Evolutionary conservation across 1,284 basidiomycete species (phyloP).

Genomic region (Sporisorium exsertum): DNA sequence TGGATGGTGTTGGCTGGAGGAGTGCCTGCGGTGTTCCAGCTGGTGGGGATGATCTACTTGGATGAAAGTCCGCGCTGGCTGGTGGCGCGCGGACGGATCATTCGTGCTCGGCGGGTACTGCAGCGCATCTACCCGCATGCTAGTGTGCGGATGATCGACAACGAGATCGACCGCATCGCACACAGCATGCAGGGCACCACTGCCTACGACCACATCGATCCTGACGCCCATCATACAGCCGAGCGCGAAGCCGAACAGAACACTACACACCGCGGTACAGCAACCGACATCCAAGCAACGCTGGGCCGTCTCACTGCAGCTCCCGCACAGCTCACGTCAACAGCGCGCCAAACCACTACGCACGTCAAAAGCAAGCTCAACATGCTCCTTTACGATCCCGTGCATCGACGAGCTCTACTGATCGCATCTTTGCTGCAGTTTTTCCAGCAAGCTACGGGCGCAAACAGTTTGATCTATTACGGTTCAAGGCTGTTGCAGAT

Average conservation of each 20-base stretch:
- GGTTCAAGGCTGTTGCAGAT: constrained; percentile 50
- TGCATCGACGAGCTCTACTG: constrained; percentile 46
- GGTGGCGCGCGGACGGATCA: constrained; percentile 43
- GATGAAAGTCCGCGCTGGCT: constrained; percentile 64
- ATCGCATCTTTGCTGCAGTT: constrained; percentile 54
- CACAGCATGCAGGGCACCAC: constrained; percentile 40
- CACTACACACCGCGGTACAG: background rate
- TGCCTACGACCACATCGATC: constrained; percentile 13
- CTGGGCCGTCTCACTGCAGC: constrained; percentile 17
- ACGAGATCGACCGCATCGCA: constrained; percentile 51
- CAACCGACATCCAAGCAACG: constrained; percentile 7
- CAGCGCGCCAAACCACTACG: constrained; percentile 14
- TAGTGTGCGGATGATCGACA: constrained; percentile 34
- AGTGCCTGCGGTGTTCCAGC: constrained; percentile 56
- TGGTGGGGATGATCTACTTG: constrained; percentile 58
- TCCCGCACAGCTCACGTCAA: constrained; percentile 20
- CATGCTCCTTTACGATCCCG: constrained; percentile 33
- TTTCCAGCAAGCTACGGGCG: constrained; percentile 50
- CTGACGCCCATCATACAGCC: constrained; percentile 8
- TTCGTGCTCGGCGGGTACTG: constrained; percentile 51
- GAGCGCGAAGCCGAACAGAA: constrained; percentile 8
- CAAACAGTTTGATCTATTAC: constrained; percentile 56
- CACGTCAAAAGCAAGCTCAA: constrained; percentile 40
- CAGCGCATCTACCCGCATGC: constrained; percentile 59
- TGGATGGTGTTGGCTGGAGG: constrained; percentile 62